Evolutionary conservation across 169 alveolate genomes (phyloP).

Genomic region (Perkinsus chesapeaki): DNA sequence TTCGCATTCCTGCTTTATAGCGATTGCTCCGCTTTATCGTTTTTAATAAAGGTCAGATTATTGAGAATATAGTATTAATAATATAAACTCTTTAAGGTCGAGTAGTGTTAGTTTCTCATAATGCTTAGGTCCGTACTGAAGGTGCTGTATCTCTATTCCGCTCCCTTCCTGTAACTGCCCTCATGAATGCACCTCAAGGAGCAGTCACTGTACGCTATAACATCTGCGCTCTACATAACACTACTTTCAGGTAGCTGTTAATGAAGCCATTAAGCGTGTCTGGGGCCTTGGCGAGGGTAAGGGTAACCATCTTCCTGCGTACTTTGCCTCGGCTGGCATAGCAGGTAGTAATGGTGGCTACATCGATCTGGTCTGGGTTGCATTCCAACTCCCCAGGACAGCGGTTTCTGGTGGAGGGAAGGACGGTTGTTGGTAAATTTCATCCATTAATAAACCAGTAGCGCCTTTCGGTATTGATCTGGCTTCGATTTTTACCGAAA

Average conservation of each 20-base stretch:
- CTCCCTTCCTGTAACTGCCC: conserved; percentile 83
- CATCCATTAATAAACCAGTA: too few relatives aligned
- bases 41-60: neutral
- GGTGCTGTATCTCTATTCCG: conserved; percentile 81
- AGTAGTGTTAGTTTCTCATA: conserved; percentile 46
- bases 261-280: neutral
- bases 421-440: too few relatives aligned
- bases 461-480: too few relatives aligned
- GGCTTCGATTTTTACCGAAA: too few relatives aligned
- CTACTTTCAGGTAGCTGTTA: neutral
- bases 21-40: neutral
- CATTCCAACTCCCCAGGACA: too few relatives aligned
- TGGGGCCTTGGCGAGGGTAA: neutral
- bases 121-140: conserved; percentile 52
- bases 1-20: neutral
- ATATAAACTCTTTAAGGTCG: conserved; percentile 18
- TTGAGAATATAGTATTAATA: neutral
- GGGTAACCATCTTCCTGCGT: neutral
- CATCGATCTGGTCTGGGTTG: too few relatives aligned
- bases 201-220: conserved; percentile 81
- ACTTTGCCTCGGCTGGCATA: neutral
- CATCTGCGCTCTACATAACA: neutral
- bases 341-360: neutral
- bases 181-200: conserved; percentile 90
- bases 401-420: too few relatives aligned